A percentile compares a stretch with the other conserved stretches of the same genome.
These are phyloP conservation scores for Sporothrix phasma DNA, from an alignment of 2,329 filamentous ascomycete genomes.

Conservation along the genomic window DNA sequence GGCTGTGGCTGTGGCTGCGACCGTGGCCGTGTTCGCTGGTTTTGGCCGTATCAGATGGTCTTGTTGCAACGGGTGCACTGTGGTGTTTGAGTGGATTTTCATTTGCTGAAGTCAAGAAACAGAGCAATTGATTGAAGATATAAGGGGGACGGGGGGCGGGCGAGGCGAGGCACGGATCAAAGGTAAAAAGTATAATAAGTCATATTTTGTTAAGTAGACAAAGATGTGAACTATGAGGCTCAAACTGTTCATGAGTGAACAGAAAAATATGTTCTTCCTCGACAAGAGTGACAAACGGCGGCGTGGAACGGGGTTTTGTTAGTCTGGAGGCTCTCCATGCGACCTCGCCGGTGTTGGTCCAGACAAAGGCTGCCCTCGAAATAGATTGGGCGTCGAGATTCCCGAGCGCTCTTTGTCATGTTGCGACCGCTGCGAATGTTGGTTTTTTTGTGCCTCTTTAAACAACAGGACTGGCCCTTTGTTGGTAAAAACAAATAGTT, in stretches of 20 bases:
- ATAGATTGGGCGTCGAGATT: background rate
- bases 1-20: background rate
- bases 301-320: background rate
- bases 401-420: background rate
- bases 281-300: background rate
- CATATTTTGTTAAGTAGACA: background rate
- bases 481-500: background rate
- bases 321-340: background rate
- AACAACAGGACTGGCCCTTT: background rate
- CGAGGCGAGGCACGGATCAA: background rate
- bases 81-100: slow-evolving; percentile 14
- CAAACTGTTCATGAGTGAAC: background rate
- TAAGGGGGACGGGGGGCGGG: background rate
- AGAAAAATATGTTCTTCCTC: background rate
- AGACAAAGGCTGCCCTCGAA: background rate
- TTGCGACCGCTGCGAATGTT: background rate
- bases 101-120: background rate
- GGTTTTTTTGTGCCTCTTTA: too few species aligned
- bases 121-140: background rate
- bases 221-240: background rate
- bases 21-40: background rate
- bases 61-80: slow-evolving; percentile 8
- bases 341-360: background rate
- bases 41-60: background rate
- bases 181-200: background rate